phyloP scores from a whole-genome alignment of 345 rosid genomes.

The Salix udensis region DNA sequence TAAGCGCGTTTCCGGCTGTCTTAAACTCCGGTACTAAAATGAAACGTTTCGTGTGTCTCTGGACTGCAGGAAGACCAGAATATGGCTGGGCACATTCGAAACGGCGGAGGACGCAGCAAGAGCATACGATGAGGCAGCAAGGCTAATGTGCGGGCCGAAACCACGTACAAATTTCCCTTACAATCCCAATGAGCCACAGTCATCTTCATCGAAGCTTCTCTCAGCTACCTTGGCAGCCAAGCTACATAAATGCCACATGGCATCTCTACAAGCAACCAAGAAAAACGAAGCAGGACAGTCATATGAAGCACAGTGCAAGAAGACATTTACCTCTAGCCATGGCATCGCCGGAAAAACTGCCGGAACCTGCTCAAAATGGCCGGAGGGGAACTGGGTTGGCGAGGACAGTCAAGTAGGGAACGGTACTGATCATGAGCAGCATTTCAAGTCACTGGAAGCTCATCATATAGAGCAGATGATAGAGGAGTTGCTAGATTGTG shows the following conservation, averaged over 20 bases:
- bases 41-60: not conserved
- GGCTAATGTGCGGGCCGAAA: slow-evolving; percentile 33
- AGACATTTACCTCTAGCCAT: not conserved
- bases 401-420: slow-evolving; percentile 2
- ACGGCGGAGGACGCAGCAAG: slow-evolving; percentile 31
- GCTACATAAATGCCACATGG: slow-evolving; percentile 27
- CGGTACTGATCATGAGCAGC: not conserved
- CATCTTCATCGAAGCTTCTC: slow-evolving; percentile 30
- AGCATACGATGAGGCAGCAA: slow-evolving; percentile 34
- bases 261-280: slow-evolving; percentile 24
- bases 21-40: not conserved
- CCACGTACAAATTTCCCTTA: slow-evolving; percentile 28
- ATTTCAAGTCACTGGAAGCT: slow-evolving; percentile 21
- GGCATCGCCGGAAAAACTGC: not conserved
- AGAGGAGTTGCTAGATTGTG: slow-evolving; percentile 31
- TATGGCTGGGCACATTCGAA: slow-evolving; percentile 37
- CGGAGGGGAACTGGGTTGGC: slow-evolving; percentile 9
- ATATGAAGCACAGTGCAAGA: not conserved
- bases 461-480: slow-evolving; percentile 35
- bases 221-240: slow-evolving; percentile 30
- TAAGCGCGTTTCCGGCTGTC: not conserved
- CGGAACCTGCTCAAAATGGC: not conserved
- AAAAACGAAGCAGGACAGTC: slow-evolving; percentile 5
- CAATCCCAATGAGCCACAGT: slow-evolving; percentile 23
- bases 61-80: slow-evolving; percentile 30